Conservation (phyloP, 202 grass and related monocot genomes). For the Schoenoplectus triqueter region DNA sequence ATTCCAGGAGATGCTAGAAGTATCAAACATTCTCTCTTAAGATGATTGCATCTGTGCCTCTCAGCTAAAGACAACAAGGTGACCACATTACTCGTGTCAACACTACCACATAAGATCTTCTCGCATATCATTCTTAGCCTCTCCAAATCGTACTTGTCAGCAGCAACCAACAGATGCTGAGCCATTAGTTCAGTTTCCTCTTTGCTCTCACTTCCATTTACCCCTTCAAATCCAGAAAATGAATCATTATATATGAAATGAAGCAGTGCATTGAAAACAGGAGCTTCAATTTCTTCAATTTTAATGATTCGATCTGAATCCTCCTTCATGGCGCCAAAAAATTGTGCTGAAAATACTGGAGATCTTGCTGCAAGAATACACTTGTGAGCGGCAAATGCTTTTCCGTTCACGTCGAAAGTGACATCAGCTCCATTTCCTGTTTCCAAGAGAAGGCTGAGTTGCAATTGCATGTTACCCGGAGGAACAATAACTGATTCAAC, state of each 20-base stretch:
- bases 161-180: conserved; percentile 37
- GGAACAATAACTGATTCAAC: not conserved
- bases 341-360: not conserved
- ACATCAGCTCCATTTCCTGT: not conserved
- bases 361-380: not conserved
- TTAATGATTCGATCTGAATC: not conserved
- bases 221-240: not conserved
- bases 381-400: not conserved
- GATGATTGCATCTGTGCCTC: not conserved
- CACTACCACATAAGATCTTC: not conserved
- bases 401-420: not conserved
- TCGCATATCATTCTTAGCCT: conserved; percentile 36
- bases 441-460: not conserved
- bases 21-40: conserved; percentile 16
- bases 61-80: not conserved
- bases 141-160: conserved; percentile 33
- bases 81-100: not conserved
- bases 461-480: not conserved
- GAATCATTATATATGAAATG: not conserved
- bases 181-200: not conserved
- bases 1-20: conserved; percentile 1
- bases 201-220: not conserved
- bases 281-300: not conserved
- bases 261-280: not conserved
- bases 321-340: not conserved